Conservation (phyloP, 306 rosid genomes). For the Chamaecrista fasciculata region DNA sequence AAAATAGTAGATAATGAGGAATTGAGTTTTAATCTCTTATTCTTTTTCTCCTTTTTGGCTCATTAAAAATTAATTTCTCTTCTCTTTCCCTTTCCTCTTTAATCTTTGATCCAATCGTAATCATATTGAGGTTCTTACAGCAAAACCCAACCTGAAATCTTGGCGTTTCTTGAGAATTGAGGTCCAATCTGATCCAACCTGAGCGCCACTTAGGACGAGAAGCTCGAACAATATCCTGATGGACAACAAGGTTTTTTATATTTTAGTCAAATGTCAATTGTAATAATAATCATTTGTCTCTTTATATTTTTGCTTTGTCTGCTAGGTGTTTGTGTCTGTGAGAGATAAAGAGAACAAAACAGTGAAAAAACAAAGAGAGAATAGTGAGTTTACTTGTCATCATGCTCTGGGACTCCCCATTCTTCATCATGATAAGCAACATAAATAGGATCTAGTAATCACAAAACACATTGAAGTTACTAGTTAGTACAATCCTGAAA, state of each 20-base stretch:
- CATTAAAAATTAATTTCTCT: too few species aligned
- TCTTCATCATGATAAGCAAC: conserved; percentile 97
- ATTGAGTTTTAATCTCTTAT: too few species aligned
- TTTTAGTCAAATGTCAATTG: too few species aligned
- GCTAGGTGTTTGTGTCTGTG: not conserved
- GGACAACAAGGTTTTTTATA: conserved; percentile 22
- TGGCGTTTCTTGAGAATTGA: conserved; percentile 86
- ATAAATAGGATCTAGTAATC: conserved; percentile 74
- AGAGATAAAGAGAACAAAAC: not conserved
- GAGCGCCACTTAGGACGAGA: conserved; percentile 82
- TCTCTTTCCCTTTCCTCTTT: too few species aligned
- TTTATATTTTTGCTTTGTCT: not conserved
- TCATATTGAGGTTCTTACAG: not conserved
- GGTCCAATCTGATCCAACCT: conserved; percentile 99
- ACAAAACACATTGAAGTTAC: conserved; percentile 10
- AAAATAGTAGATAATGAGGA: too few species aligned
- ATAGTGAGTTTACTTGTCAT: conserved; percentile 74
- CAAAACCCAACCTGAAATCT: conserved; percentile 58
- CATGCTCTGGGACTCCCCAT: conserved; percentile 98
- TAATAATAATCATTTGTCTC: conserved; percentile 22
- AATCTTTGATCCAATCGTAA: too few species aligned
- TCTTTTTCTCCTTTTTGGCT: too few species aligned
- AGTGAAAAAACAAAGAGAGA: not conserved
- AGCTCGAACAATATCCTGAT: conserved; percentile 85
- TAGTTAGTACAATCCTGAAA: not conserved